Evolutionary conservation across 2,329 filamentous ascomycete genomes (phyloP).

Genomic region (Botrytis fabae): DNA sequence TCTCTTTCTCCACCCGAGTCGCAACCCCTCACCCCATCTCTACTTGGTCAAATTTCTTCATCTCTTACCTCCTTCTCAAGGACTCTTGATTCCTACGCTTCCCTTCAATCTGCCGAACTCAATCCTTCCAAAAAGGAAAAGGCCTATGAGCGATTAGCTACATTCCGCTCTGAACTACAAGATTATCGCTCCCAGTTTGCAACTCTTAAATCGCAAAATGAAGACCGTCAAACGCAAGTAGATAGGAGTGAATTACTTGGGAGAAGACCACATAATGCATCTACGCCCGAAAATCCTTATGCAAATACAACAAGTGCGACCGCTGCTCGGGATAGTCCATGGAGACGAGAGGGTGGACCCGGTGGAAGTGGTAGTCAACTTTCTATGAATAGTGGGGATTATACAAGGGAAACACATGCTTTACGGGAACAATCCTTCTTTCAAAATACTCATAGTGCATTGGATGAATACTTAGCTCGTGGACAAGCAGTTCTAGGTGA

Average conservation of each 20-base stretch:
- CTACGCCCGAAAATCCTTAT: constrained; percentile 89
- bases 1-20: constrained; percentile 57
- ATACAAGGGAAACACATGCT: constrained; percentile 75
- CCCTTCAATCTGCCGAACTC: constrained; percentile 82
- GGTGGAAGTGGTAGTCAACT: constrained; percentile 35
- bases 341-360: constrained; percentile 34
- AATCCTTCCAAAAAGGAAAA: constrained; percentile 91
- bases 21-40: constrained; percentile 56
- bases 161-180: constrained; percentile 78
- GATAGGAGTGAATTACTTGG: constrained; percentile 83
- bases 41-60: constrained; percentile 74
- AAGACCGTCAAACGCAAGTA: constrained; percentile 65
- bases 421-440: constrained; percentile 90
- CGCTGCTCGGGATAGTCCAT: constrained; percentile 32
- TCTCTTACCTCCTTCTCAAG: constrained; percentile 79
- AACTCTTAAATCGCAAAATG: constrained; percentile 71
- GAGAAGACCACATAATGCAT: constrained; percentile 78
- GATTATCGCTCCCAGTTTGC: constrained; percentile 80
- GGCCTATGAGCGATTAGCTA: constrained; percentile 79
- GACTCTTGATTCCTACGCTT: constrained; percentile 88
- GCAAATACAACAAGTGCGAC: constrained; percentile 52
- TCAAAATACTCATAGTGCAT: constrained; percentile 72
- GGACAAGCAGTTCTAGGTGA: constrained; percentile 89
- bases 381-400: constrained; percentile 58
- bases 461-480: constrained; percentile 92